These are phyloP conservation scores for Xanthoparmelia taractica DNA, from an alignment of 495 filamentous ascomycete genomes.

Conservation along the genomic window DNA sequence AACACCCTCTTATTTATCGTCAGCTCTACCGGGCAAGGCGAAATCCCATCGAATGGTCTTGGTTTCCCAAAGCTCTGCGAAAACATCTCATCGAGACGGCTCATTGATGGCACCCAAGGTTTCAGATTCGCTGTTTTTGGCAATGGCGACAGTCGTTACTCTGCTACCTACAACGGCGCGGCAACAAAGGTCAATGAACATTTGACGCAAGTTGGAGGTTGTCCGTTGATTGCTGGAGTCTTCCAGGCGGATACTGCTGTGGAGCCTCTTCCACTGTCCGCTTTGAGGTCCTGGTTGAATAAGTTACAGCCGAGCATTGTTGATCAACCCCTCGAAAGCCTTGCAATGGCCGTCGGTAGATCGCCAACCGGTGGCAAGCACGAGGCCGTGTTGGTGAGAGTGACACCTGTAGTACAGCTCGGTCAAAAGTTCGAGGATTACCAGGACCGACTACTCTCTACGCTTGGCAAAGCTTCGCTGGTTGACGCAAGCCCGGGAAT, in stretches of 20 bases:
- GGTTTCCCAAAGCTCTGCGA: conserved; percentile 7
- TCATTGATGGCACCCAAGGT: background rate
- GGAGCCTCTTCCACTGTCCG: conserved; percentile 14
- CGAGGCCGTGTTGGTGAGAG: background rate
- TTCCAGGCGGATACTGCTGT: conserved; percentile 23
- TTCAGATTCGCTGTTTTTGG: conserved; percentile 25
- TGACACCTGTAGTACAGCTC: conserved; percentile 5
- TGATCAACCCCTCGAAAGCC: background rate
- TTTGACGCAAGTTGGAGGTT: conserved; percentile 18
- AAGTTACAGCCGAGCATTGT: conserved; percentile 15
- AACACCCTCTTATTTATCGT: conserved; percentile 22
- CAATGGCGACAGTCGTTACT: conserved; percentile 29
- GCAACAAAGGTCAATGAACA: conserved; percentile 15
- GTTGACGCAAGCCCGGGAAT: conserved; percentile 1
- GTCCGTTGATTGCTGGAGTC: conserved; percentile 12
- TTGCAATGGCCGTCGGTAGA: background rate
- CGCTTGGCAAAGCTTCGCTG: conserved; percentile 12
- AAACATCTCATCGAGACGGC: background rate
- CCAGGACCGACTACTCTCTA: conserved; percentile 11
- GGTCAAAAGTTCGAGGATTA: conserved; percentile 4
- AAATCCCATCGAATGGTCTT: conserved; percentile 24
- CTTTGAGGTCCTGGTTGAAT: conserved; percentile 24
- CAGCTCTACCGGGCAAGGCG: conserved; percentile 27
- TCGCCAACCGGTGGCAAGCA: background rate
- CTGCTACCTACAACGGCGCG: conserved; percentile 26